phyloP scores from a whole-genome alignment of 2,329 filamentous ascomycete genomes.

The Monilinia aucupariae region DNA sequence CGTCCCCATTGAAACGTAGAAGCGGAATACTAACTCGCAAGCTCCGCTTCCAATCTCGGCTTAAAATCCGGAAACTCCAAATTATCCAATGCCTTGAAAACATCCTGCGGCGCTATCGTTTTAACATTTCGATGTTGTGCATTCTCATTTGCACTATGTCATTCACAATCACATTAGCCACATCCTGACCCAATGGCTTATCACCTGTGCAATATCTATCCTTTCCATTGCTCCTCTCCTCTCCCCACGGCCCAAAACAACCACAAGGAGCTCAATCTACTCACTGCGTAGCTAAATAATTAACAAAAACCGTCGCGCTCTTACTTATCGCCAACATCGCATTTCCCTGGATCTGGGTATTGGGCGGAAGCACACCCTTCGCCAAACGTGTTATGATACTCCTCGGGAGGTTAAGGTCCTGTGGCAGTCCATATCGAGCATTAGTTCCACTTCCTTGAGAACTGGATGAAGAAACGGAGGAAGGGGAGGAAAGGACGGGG shows the following conservation, averaged over 20 bases:
- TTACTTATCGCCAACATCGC: conserved; percentile 74
- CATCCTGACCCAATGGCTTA: background rate
- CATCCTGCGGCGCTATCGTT: conserved; percentile 70
- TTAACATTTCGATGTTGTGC: conserved; percentile 65
- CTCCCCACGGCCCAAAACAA: background rate
- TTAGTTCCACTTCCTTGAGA: background rate
- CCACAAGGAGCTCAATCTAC: conserved; percentile 33
- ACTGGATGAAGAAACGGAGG: background rate
- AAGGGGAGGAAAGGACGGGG: too few species aligned
- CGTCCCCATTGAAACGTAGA: background rate
- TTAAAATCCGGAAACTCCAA: conserved; percentile 69
- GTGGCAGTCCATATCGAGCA: background rate
- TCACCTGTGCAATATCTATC: background rate
- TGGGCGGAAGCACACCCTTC: conserved; percentile 72
- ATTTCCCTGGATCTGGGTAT: conserved; percentile 79
- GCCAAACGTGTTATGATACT: conserved; percentile 75
- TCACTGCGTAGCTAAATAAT: conserved; percentile 69
- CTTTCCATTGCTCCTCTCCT: background rate
- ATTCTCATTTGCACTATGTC: conserved; percentile 63
- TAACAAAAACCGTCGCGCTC: conserved; percentile 78
- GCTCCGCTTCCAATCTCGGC: conserved; percentile 66
- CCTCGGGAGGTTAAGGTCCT: conserved; percentile 74
- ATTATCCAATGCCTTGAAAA: conserved; percentile 70
- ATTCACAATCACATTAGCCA: background rate
- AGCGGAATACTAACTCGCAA: conserved; percentile 54